Base-by-base conservation (phyloP, 768 basidiomycete species). In the Hemileccinum rubropunctum region DNA sequence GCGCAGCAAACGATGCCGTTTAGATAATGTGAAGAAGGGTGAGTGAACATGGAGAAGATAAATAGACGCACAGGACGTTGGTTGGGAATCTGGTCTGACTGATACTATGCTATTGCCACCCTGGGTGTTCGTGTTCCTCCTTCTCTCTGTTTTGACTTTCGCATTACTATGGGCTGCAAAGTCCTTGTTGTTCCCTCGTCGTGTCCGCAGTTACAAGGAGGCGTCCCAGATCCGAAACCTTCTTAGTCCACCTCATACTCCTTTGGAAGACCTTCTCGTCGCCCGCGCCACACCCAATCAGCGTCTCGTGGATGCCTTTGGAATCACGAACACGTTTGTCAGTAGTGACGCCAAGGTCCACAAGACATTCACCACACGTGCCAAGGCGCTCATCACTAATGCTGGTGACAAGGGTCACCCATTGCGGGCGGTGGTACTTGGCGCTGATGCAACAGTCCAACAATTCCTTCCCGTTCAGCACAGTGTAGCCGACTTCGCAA, bases 271-370 rank as follows among this genome's bases (percentile, higher is more conserved):
- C 2, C 42, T 67, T 0, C 59, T 67, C 1, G 47, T 21, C 15
- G 47, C 65, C 0, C 58, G 66, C 0, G 63, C 66, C 0, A 10
- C 13, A 0, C 66, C 66, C 0, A 67, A 67, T 5, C 21, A 58
- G 32, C 53, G 68, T 0, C 64, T 68, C 0, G 51, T 66, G 0
- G 42, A 57, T 3, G 67, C 69, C 0, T 68, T 68, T 6, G 57
- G 56, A 0, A 27, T 70, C 10, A 71, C 76, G 0, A 84, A 76
- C 41, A 79, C 82, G 0, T 84, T 84, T 35, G 81, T 83, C 23
- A 76, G 72, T 36, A 32, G 45, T 0, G 68, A 76, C 4, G 12
- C 51, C 0, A 51, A 52, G 21, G 36, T 67, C 0, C 65, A 82
- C 51, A 58, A 50, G 26, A 18, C 38, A 0, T 69, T 69, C n/a